Conservation (phyloP, 768 basidiomycete species). For the Hysterangium stoloniferum region DNA sequence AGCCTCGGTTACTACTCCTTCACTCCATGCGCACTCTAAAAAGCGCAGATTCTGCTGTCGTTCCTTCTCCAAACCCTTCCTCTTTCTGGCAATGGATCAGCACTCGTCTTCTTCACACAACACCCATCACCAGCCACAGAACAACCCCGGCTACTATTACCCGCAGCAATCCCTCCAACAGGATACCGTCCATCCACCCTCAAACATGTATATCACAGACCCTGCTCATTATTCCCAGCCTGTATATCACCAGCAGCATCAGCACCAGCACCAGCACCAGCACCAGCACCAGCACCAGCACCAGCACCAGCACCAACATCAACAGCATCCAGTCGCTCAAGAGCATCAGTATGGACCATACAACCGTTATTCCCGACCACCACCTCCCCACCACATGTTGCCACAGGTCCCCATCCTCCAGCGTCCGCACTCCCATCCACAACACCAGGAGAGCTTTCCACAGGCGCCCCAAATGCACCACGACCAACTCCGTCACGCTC, state of each 20-base stretch:
- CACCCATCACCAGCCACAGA: not conserved
- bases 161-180: not conserved
- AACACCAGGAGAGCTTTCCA: not conserved
- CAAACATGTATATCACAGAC: not conserved
- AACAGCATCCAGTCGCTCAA: not conserved
- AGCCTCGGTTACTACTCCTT: not conserved
- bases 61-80: not conserved
- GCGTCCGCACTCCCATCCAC: not conserved
- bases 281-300: not conserved
- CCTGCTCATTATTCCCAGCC: not conserved
- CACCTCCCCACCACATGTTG: not conserved
- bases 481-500: constrained; percentile 4
- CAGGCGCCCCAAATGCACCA: not conserved
- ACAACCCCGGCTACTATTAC: no score
- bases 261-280: not conserved
- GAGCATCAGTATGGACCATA: no score
- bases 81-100: constrained; percentile 9
- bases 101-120: no score
- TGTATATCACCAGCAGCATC: not conserved
- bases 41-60: not conserved
- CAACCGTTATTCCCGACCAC: no score
- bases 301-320: not conserved
- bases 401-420: not conserved
- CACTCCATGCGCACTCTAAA: constrained; percentile 10
- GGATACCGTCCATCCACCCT: constrained; percentile 1